These are phyloP conservation scores for Isatis tinctoria DNA, from an alignment of 345 rosid species.

Conservation along the genomic window DNA sequence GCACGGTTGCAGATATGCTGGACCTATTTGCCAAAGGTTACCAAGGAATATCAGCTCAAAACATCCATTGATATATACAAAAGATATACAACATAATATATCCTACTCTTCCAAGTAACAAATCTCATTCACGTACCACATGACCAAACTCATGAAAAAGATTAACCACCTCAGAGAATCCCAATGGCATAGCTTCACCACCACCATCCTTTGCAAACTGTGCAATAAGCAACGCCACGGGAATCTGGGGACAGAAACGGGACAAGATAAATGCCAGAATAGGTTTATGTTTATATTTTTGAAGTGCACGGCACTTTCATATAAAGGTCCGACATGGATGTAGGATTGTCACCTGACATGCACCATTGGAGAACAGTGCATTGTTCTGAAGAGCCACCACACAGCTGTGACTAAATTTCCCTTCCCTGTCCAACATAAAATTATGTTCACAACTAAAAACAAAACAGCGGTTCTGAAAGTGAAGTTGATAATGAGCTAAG, in stretches of 20 bases:
- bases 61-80: conserved; percentile 3
- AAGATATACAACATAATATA: background rate
- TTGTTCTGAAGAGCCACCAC: conserved; percentile 87
- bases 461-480: conserved; percentile 7
- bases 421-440: conserved; percentile 58
- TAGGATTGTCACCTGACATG: conserved; percentile 49
- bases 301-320: background rate
- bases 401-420: conserved; percentile 76
- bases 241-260: conserved; percentile 46
- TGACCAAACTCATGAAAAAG: conserved; percentile 96
- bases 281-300: background rate
- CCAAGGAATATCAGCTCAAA: background rate
- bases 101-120: background rate
- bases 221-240: conserved; percentile 70
- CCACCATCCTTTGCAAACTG: conserved; percentile 54
- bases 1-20: conserved; percentile 91
- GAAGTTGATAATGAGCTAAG: conserved; percentile 9
- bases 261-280: background rate
- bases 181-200: conserved; percentile 47
- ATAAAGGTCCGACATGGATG: background rate
- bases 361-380: conserved; percentile 50
- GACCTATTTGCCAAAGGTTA: conserved; percentile 46
- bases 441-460: background rate
- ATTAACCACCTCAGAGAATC: conserved; percentile 87
- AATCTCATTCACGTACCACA: conserved; percentile 63